Evolutionary conservation across 176 grass and related monocot genomes (phyloP).

Genomic region (Melocanna baccifera): DNA sequence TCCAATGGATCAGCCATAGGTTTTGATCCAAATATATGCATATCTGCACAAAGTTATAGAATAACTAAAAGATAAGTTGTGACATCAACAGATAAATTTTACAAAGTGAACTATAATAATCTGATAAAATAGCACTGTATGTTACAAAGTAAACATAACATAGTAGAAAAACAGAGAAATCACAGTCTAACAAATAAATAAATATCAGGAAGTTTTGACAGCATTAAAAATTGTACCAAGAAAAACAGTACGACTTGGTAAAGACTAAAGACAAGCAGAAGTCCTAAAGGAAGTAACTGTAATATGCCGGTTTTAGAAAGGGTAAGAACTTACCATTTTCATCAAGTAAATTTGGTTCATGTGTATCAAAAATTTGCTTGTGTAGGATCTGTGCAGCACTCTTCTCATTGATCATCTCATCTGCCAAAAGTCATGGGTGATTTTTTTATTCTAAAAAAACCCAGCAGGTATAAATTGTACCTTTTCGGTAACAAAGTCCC

Average conservation of each 20-base stretch:
- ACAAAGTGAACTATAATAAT: background rate
- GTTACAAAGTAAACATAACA: background rate
- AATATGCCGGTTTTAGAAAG: conserved; percentile 14
- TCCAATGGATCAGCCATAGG: conserved; percentile 88
- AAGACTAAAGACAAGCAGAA: background rate
- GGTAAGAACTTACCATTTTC: conserved; percentile 58
- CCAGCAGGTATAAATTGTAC: background rate
- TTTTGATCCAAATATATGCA: conserved; percentile 97
- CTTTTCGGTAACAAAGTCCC: conserved; percentile 9
- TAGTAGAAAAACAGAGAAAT: background rate
- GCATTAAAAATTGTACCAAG: conserved; percentile 10
- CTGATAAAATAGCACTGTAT: background rate
- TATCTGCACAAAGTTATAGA: conserved; percentile 69
- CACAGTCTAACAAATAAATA: conserved; percentile 25
- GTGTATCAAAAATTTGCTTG: conserved; percentile 65
- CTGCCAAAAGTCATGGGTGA: conserved; percentile 30
- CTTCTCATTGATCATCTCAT: conserved; percentile 54
- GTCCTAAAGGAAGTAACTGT: conserved; percentile 7
- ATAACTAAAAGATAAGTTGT: conserved; percentile 20
- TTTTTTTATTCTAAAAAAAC: conserved; percentile 1
- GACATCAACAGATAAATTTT: background rate
- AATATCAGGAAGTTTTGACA: background rate
- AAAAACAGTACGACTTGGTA: background rate
- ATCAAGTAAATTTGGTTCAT: conserved; percentile 84
- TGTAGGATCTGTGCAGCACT: conserved; percentile 48